Conservation (phyloP, 306 rosid genomes). For the Quercus cerris region DNA sequence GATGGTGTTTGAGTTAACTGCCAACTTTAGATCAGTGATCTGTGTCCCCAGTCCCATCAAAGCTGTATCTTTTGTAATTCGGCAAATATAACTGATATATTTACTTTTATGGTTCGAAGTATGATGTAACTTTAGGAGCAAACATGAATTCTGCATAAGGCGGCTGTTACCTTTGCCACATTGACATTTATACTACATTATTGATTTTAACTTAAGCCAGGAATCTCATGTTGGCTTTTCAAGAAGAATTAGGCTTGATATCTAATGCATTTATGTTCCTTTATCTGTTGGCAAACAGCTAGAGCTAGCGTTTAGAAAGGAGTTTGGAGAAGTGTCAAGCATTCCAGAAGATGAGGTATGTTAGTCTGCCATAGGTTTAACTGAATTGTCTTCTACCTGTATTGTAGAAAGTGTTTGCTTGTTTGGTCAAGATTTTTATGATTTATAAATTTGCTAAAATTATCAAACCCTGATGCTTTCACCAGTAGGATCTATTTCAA, state of each 20-base stretch:
- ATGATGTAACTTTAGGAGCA: not conserved
- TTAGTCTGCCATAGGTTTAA: conserved; percentile 6
- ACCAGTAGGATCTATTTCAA: not conserved
- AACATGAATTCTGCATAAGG: not conserved
- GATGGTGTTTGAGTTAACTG: not conserved
- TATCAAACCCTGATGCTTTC: conserved; percentile 6
- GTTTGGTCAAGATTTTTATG: conserved; percentile 1
- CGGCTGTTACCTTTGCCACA: not conserved
- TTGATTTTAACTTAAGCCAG: not conserved
- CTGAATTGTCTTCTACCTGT: conserved; percentile 5
- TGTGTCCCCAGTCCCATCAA: not conserved
- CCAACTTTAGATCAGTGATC: not conserved
- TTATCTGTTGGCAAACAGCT: conserved; percentile 46
- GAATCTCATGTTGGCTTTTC: not conserved
- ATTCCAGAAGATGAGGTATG: conserved; percentile 64
- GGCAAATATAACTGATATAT: not conserved
- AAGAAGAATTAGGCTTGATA: conserved; percentile 2
- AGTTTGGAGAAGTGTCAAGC: conserved; percentile 51
- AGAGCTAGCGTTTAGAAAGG: conserved; percentile 77
- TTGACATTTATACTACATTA: not conserved
- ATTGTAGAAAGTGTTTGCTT: conserved; percentile 6
- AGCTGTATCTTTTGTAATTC: not conserved
- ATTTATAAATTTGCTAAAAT: conserved; percentile 3
- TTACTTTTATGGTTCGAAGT: not conserved
- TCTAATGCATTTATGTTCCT: conserved; percentile 13